phyloP scores from a whole-genome alignment of 805 yeast genomes.

The Ogataea trehaloabstinens region DNA sequence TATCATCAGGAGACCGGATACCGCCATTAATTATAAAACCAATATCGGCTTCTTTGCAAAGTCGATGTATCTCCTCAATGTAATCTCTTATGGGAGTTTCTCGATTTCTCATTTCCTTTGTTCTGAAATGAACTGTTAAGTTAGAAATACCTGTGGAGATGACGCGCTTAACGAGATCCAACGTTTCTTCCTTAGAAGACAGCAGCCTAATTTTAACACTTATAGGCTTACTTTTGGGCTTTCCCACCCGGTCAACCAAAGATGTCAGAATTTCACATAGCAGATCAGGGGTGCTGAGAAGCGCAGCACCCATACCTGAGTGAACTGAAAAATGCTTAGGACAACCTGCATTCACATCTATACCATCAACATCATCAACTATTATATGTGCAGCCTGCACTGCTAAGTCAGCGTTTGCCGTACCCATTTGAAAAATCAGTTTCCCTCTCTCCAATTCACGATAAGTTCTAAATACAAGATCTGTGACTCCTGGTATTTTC shows the following conservation, averaged over 20 bases:
- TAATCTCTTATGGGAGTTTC: conserved; percentile 77
- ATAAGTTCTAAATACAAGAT: conserved; percentile 65
- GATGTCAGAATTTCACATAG: conserved; percentile 65
- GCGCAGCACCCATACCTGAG: conserved; percentile 97
- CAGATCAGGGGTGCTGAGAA: conserved; percentile 76
- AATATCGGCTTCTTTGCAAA: conserved; percentile 62
- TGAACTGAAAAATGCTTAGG: conserved; percentile 95
- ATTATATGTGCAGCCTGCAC: conserved; percentile 83
- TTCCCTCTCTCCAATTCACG: conserved; percentile 60
- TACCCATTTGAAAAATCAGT: conserved; percentile 88
- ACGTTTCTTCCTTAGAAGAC: conserved; percentile 59
- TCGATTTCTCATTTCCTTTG: conserved; percentile 83
- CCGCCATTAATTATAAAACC: conserved; percentile 84
- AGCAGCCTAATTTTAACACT: conserved; percentile 87
- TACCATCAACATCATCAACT: conserved; percentile 84
- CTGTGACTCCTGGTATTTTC: conserved; percentile 45
- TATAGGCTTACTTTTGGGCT: conserved; percentile 72
- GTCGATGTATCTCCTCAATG: conserved; percentile 55
- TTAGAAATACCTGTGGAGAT: conserved; percentile 80
- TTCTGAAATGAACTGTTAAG: conserved; percentile 89
- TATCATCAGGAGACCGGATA: conserved; percentile 54
- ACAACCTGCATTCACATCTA: conserved; percentile 94
- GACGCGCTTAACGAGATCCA: conserved; percentile 54
- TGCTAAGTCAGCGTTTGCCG: conserved; percentile 79
- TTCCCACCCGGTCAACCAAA: conserved; percentile 78